A percentile compares a stretch with the other conserved stretches of the same genome.
These are phyloP conservation scores for Boletales sp. DNA, from an alignment of 768 basidiomycete genomes.

Conservation along the genomic window DNA sequence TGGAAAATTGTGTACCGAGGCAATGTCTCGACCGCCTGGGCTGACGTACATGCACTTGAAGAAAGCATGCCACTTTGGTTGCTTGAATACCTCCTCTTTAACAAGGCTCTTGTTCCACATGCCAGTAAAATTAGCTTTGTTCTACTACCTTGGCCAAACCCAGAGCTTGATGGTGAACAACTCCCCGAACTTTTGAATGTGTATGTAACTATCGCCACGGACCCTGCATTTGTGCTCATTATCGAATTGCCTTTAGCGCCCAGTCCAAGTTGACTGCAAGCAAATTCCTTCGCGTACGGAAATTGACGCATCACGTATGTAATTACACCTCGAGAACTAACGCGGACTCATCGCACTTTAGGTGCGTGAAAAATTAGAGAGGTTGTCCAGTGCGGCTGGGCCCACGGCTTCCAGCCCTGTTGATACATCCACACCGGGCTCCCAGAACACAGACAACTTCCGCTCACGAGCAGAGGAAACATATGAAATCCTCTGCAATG, in stretches of 20 bases:
- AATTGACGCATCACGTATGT: slow-evolving; percentile 78
- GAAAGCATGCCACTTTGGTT: slow-evolving; percentile 84
- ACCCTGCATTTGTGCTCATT: not conserved
- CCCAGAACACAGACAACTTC: slow-evolving; percentile 20
- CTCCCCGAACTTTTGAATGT: slow-evolving; percentile 82
- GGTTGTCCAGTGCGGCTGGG: slow-evolving; percentile 37
- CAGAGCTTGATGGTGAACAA: slow-evolving; percentile 53
- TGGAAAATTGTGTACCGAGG: slow-evolving; percentile 80
- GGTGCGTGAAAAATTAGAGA: slow-evolving; percentile 84
- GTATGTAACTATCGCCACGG: slow-evolving; percentile 45
- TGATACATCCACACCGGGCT: slow-evolving; percentile 36
- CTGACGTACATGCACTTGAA: slow-evolving; percentile 59
- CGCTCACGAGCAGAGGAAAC: slow-evolving; percentile 54
- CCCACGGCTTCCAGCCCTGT: slow-evolving; percentile 28
- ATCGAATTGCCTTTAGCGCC: slow-evolving; percentile 36
- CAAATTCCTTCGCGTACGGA: slow-evolving; percentile 79
- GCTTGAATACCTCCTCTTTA: slow-evolving; percentile 77
- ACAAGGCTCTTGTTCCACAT: slow-evolving; percentile 50
- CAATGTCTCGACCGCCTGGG: slow-evolving; percentile 53
- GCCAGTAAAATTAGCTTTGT: slow-evolving; percentile 85
- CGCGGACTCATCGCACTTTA: slow-evolving; percentile 26
- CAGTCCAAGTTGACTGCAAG: slow-evolving; percentile 89
- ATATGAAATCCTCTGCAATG: slow-evolving; percentile 88
- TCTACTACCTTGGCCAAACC: slow-evolving; percentile 69
- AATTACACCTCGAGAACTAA: not conserved